Percentiles rank a stretch among this genome's conserved stretches.
These are phyloP conservation scores for Cutaneotrichosporon dermatis DNA, from an alignment of 1,284 basidiomycete species.

Conservation along the genomic window DNA sequence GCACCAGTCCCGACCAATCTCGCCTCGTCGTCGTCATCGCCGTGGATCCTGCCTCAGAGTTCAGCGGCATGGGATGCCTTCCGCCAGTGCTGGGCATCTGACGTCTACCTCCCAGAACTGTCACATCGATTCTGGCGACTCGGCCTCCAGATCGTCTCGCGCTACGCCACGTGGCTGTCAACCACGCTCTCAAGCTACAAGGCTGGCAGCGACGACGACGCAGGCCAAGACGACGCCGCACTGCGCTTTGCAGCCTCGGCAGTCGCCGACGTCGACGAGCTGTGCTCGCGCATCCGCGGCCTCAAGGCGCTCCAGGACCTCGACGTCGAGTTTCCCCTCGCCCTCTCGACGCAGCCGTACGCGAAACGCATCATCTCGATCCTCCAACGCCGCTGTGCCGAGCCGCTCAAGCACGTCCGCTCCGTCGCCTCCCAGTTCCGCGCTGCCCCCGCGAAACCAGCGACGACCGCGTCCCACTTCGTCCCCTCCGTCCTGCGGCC, in stretches of 20 bases:
- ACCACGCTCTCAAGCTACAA: conserved; percentile 43
- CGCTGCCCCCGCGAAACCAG: conserved; percentile 45
- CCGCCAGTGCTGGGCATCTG: conserved; percentile 72
- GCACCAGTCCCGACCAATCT: not conserved
- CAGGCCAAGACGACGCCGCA: conserved; percentile 55
- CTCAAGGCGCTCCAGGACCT: conserved; percentile 7
- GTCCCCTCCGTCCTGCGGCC: conserved; percentile 75
- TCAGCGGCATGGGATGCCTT: conserved; percentile 68
- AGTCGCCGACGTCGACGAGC: conserved; percentile 33
- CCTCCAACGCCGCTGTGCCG: conserved; percentile 71
- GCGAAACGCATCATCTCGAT: conserved; percentile 64
- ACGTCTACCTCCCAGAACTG: conserved; percentile 76
- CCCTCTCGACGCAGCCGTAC: conserved; percentile 38
- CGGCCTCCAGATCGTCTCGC: conserved; percentile 74
- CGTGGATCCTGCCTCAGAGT: conserved; percentile 55
- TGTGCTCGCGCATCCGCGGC: conserved; percentile 17
- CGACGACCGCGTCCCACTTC: conserved; percentile 77
- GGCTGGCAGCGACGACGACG: conserved; percentile 47
- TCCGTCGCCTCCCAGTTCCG: conserved; percentile 80
- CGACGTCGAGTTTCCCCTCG: conserved; percentile 11
- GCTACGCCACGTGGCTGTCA: conserved; percentile 71
- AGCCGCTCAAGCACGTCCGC: conserved; percentile 78
- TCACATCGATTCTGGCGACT: conserved; percentile 80
- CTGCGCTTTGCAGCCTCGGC: conserved; percentile 31
- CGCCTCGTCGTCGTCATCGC: not conserved